These are phyloP conservation scores for Botrytis medusae DNA, from an alignment of 2,329 filamentous ascomycete genomes.

Conservation along the genomic window DNA sequence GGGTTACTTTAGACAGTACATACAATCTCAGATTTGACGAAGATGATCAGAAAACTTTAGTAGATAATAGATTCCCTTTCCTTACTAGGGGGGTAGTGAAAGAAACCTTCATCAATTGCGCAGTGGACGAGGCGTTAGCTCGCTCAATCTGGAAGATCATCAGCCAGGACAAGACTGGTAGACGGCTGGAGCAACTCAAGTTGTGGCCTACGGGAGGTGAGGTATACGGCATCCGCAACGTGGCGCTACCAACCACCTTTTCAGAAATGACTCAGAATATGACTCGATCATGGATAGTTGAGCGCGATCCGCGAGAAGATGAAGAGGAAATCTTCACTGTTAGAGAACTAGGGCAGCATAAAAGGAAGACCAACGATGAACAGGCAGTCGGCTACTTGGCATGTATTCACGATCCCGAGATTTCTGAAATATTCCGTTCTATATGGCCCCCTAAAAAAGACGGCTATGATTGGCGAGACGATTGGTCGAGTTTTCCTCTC, in stretches of 20 bases:
- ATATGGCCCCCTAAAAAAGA: slow-evolving; percentile 23
- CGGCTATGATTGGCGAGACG: slow-evolving; percentile 24
- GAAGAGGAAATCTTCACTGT: slow-evolving; percentile 19
- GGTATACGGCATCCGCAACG: background rate
- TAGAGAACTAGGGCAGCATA: slow-evolving; percentile 21
- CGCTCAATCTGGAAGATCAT: slow-evolving; percentile 25
- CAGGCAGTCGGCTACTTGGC: background rate
- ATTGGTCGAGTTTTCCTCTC: slow-evolving; percentile 23
- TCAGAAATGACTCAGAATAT: slow-evolving; percentile 7
- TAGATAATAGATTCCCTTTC: background rate
- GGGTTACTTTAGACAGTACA: slow-evolving; percentile 14
- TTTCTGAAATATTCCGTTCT: slow-evolving; percentile 21
- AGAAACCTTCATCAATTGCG: slow-evolving; percentile 24
- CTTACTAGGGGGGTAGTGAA: slow-evolving; percentile 19
- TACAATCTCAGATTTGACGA: slow-evolving; percentile 22
- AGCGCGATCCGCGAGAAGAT: slow-evolving; percentile 22
- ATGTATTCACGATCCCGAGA: background rate
- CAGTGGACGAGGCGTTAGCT: slow-evolving; percentile 23
- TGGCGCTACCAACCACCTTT: slow-evolving; percentile 2
- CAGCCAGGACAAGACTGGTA: slow-evolving; percentile 20
- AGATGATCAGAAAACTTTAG: background rate
- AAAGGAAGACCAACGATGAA: slow-evolving; percentile 16
- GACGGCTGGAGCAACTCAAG: slow-evolving; percentile 21
- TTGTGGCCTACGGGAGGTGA: slow-evolving; percentile 19
- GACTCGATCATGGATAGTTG: slow-evolving; percentile 23